Base-by-base conservation (phyloP, 2,329 filamentous ascomycete species). In the Bipolaris bicolor region DNA sequence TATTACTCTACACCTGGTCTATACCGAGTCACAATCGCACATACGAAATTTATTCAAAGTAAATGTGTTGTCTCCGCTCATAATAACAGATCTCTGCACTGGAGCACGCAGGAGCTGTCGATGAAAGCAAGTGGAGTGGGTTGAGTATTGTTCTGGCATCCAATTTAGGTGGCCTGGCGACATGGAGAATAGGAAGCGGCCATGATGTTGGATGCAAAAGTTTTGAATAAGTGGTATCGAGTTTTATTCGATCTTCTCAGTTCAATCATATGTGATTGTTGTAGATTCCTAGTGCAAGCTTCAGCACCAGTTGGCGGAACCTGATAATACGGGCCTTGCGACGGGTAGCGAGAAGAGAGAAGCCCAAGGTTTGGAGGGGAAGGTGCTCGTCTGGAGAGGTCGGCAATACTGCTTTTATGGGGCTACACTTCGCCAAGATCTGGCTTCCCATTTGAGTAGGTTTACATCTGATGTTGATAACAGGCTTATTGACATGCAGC, bases 201-300 rank as follows among this genome's bases (percentile, higher is more conserved):
- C 67, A 68, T 68, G 67, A 69, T 69, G 67, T 69, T 60, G 63
- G 36, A 64, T 54, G 55, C 55, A 67, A 62, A 60, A 26, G 49
- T 7, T 52, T 46, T 44, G 16, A 22, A 37, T n/a, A 20, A 37
- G 18, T 11, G 16, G 16, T 20, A 10, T 24, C 20, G 16, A 37
- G 7, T 11, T 48, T 7, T 37, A 37, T 20, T 15, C 3, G 11
- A 13, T 9, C 22, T 13, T 7, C 9, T n/a, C 33, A 26, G n/a
- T 18, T 48, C 9, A 10, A 26, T 24, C 5, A 7, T 6, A 13
- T 5, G 22, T 5, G 1, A 3, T 13, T 22, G 13, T 43, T 15
- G 18, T 26, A 20, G 7, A 26, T 26, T 13, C 6, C 20, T 24
- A 48, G 7, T 48, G 45, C 33, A 37, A 37, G 20, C 33, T 26